These are phyloP conservation scores for Penicillium angulare DNA, from an alignment of 495 filamentous ascomycete species.

Conservation along the genomic window DNA sequence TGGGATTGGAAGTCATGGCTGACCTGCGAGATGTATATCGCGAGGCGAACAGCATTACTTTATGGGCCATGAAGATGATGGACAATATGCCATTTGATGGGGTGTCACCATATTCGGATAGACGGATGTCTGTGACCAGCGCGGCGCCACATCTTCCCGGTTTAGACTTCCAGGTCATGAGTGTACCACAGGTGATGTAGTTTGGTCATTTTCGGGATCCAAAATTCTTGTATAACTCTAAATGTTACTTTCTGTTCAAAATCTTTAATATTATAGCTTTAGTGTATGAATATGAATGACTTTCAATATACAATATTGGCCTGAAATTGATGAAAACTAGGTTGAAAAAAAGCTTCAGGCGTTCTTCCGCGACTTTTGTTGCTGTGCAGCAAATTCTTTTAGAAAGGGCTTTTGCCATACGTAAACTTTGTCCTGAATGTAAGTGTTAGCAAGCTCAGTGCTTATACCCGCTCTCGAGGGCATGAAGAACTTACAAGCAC, in stretches of 20 bases:
- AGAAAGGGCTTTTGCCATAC: neutral
- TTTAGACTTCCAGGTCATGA: neutral
- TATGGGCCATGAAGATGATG: conserved; percentile 14
- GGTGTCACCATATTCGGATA: neutral
- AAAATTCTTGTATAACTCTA: no score
- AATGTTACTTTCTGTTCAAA: no score
- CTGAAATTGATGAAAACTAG: neutral
- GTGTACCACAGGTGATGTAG: neutral
- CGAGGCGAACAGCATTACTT: conserved; percentile 11
- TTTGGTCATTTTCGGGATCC: neutral
- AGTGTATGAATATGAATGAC: neutral
- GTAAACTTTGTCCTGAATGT: neutral
- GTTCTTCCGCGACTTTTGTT: neutral
- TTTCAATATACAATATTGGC: neutral
- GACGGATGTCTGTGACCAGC: no score
- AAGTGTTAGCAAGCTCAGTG: no score
- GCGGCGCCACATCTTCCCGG: no score
- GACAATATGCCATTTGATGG: neutral
- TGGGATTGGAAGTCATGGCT: conserved; percentile 13
- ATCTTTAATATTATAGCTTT: neutral
- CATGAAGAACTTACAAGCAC: neutral
- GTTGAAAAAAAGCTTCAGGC: neutral
- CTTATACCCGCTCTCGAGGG: neutral
- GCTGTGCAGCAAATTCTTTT: neutral
- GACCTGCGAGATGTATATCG: conserved; percentile 17